Evolutionary conservation across 805 yeast genomes (phyloP).

Genomic region (Metahyphopichia silvanorum): DNA sequence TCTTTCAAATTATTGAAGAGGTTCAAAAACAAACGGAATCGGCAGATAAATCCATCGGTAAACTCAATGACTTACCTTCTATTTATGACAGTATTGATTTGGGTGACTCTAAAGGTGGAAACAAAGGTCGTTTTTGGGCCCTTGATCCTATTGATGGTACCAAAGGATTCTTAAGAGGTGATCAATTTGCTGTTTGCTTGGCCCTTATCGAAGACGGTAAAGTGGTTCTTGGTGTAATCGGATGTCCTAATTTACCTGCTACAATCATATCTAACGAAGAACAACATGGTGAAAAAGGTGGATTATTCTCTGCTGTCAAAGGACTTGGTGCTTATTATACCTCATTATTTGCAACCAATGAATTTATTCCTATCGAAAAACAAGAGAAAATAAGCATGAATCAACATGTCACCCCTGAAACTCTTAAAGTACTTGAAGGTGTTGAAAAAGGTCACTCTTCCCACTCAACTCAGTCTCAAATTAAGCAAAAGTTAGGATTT

Average conservation of each 20-base stretch:
- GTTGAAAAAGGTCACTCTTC: slow-evolving; percentile 95
- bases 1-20: slow-evolving; percentile 55
- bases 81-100: slow-evolving; percentile 68
- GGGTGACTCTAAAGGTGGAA: slow-evolving; percentile 81
- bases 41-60: slow-evolving; percentile 33
- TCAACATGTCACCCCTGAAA: slow-evolving; percentile 40
- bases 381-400: slow-evolving; percentile 51
- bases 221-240: slow-evolving; percentile 88
- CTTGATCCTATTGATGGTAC: slow-evolving; percentile 98
- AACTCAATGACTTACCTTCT: slow-evolving; percentile 40
- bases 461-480: slow-evolving; percentile 76
- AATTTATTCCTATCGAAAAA: slow-evolving; percentile 30
- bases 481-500: slow-evolving; percentile 57
- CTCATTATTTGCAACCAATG: slow-evolving; percentile 30
- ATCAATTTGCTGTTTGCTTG: slow-evolving; percentile 94
- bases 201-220: slow-evolving; percentile 84
- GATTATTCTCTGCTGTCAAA: slow-evolving; percentile 66
- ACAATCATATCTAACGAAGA: slow-evolving; percentile 35
- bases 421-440: slow-evolving; percentile 79
- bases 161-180: slow-evolving; percentile 90
- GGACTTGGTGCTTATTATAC: slow-evolving; percentile 66
- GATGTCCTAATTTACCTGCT: slow-evolving; percentile 86
- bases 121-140: slow-evolving; percentile 87
- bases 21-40: slow-evolving; percentile 46
- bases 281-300: slow-evolving; percentile 51